Evolutionary conservation across 805 yeast genomes (phyloP), one percentile per base, ranked within the genome.

Genomic region (Candida nemodendra): DNA sequence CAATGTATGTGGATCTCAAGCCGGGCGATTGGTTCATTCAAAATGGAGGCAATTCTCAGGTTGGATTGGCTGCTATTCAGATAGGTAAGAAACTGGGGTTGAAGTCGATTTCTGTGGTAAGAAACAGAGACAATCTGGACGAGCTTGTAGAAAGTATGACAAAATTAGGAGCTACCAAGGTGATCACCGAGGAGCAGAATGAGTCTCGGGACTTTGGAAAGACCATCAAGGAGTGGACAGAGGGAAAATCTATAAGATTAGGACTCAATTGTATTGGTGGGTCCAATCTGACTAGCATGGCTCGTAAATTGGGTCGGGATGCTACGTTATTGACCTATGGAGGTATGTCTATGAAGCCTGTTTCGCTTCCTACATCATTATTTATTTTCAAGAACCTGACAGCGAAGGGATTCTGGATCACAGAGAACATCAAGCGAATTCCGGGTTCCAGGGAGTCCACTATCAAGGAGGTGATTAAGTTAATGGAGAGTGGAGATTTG

Each of bases 261-360:
- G 99, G 88, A 2, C 68, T 93, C 48, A 93, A 93, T 64, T 86
- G 95, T 54, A 91, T 95, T 24, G 97, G 99, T 38, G 99, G 99
- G 23, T 75, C 83, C 43, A 82, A 88, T 25, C 77, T 88, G 15
- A 72, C 95, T 0, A 82, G 82, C 28, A 71, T 93, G 50, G 91
- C 95, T 8, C 74, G 96, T 50, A 91, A 89, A 59, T 71, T 93
- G 39, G 79, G 78, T 26, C 65, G 69, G 12, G 78, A 85, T 51
- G 95, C 93, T 1, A 74, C 80, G 32, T 67, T 93, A 70, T 77
- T 89, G 50, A 88, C 98, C 1, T 93, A 93, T 57, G 99, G 99
- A 23, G 98, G 95, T 26, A 93, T 93, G 99, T 87, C 97, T 3
- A 80, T 82, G 71, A 90, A 87, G 65, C 99, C 99, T 2, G 95